Percentiles rank a stretch among this genome's conserved stretches.
phyloP scores from a whole-genome alignment of 768 basidiomycete genomes.

The Podaxis mareebaensis region DNA sequence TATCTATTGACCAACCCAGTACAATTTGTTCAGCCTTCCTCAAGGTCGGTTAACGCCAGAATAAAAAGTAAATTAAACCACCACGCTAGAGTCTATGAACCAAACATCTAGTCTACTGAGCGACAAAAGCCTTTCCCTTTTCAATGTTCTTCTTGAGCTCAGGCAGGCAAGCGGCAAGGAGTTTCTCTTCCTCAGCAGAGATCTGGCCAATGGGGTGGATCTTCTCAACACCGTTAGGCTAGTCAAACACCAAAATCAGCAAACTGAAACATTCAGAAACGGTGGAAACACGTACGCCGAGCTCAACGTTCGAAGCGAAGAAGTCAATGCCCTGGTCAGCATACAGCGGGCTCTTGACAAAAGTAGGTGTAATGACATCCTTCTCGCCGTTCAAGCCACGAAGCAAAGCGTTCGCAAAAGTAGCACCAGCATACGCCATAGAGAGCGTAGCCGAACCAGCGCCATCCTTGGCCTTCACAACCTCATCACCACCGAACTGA shows the following conservation, averaged over 20 bases:
- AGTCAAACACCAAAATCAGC: slow-evolving; percentile 21
- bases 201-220: slow-evolving; percentile 84
- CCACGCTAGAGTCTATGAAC: background rate
- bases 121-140: slow-evolving; percentile 83
- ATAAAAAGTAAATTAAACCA: background rate
- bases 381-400: slow-evolving; percentile 87
- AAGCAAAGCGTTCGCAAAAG: slow-evolving; percentile 83
- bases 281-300: slow-evolving; percentile 67
- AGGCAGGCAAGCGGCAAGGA: slow-evolving; percentile 85
- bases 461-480: slow-evolving; percentile 96
- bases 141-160: slow-evolving; percentile 98
- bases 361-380: slow-evolving; percentile 81
- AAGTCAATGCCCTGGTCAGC: slow-evolving; percentile 86
- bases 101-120: background rate
- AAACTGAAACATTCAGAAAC: slow-evolving; percentile 2
- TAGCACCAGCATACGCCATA: slow-evolving; percentile 94
- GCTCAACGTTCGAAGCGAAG: slow-evolving; percentile 94
- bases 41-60: too few species aligned
- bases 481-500: slow-evolving; percentile 98
- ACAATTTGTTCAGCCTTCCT: too few species aligned
- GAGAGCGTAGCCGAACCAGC: slow-evolving; percentile 93
- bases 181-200: slow-evolving; percentile 79
- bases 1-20: too few species aligned
- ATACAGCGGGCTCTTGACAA: slow-evolving; percentile 88
- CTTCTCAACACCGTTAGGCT: slow-evolving; percentile 88